Percentiles rank a stretch among this genome's conserved stretches.
phyloP scores from a whole-genome alignment of 306 rosid species.

The Fragaria iinumae region DNA sequence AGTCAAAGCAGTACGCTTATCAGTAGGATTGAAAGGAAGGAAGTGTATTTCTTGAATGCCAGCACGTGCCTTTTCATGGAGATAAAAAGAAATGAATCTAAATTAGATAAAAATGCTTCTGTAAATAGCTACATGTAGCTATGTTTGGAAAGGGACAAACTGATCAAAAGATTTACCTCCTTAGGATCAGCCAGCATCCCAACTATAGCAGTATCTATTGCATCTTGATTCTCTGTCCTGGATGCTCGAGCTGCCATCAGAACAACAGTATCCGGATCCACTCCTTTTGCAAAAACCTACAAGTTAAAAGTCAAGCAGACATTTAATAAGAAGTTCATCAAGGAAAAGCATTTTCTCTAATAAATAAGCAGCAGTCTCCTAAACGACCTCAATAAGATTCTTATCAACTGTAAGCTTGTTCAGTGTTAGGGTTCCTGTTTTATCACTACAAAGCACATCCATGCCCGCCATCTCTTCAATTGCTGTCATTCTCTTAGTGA shows the following conservation, averaged over 20 bases:
- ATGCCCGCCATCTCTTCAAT: conserved; percentile 99
- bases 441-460: conserved; percentile 99
- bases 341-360: conserved; percentile 1
- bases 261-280: conserved; percentile 84
- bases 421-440: conserved; percentile 90
- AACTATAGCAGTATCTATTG: conserved; percentile 93
- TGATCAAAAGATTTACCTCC: conserved; percentile 53
- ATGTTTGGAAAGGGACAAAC: neutral
- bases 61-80: conserved; percentile 73
- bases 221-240: conserved; percentile 93
- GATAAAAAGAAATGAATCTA: conserved; percentile 13
- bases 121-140: neutral
- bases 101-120: neutral
- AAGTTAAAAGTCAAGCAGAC: conserved; percentile 17
- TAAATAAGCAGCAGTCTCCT: conserved; percentile 20
- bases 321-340: conserved; percentile 9
- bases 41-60: conserved; percentile 92
- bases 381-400: conserved; percentile 81
- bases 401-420: conserved; percentile 93
- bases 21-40: conserved; percentile 98
- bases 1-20: conserved; percentile 96
- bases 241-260: conserved; percentile 98
- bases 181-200: conserved; percentile 98
- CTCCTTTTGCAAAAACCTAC: conserved; percentile 91
- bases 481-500: conserved; percentile 99